phyloP scores from a whole-genome alignment of 78 protist species.

The Dictyostelium citrinum region DNA sequence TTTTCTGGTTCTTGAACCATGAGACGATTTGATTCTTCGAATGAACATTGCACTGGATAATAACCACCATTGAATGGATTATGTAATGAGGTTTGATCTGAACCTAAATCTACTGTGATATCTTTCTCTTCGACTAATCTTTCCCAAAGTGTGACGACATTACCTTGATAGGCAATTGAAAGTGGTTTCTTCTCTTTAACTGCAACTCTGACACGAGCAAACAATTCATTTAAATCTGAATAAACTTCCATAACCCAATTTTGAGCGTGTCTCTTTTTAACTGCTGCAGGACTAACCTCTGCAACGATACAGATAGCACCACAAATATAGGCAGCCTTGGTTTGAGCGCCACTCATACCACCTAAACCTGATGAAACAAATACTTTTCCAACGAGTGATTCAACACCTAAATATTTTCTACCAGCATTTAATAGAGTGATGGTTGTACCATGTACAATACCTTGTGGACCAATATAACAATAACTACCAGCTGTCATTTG shows the following conservation, averaged over 20 bases:
- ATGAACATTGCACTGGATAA: slow-evolving; percentile 89
- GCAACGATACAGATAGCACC: slow-evolving; percentile 91
- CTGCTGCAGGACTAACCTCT: slow-evolving; percentile 83
- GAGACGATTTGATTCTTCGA: slow-evolving; percentile 88
- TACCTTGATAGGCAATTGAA: slow-evolving; percentile 88
- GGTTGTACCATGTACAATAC: slow-evolving; percentile 96
- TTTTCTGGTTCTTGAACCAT: slow-evolving; percentile 86
- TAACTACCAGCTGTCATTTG: slow-evolving; percentile 96
- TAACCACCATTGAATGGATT: slow-evolving; percentile 95
- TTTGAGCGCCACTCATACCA: slow-evolving; percentile 95
- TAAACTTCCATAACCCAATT: slow-evolving; percentile 82
- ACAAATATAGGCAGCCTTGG: slow-evolving; percentile 88
- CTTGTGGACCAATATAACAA: slow-evolving; percentile 91
- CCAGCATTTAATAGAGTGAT: slow-evolving; percentile 93
- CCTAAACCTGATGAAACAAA: slow-evolving; percentile 95
- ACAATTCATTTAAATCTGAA: slow-evolving; percentile 49
- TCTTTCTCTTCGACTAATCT: slow-evolving; percentile 62
- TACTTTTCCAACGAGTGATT: slow-evolving; percentile 44
- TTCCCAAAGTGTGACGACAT: slow-evolving; percentile 94
- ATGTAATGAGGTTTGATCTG: slow-evolving; percentile 95
- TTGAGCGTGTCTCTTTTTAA: slow-evolving; percentile 86
- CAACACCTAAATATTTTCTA: slow-evolving; percentile 82
- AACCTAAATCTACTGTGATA: slow-evolving; percentile 88
- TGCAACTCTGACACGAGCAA: slow-evolving; percentile 49
- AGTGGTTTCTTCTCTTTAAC: slow-evolving; percentile 39